Conservation (phyloP, 2,329 filamentous ascomycete species). For the Colletotrichum graminicola region DNA sequence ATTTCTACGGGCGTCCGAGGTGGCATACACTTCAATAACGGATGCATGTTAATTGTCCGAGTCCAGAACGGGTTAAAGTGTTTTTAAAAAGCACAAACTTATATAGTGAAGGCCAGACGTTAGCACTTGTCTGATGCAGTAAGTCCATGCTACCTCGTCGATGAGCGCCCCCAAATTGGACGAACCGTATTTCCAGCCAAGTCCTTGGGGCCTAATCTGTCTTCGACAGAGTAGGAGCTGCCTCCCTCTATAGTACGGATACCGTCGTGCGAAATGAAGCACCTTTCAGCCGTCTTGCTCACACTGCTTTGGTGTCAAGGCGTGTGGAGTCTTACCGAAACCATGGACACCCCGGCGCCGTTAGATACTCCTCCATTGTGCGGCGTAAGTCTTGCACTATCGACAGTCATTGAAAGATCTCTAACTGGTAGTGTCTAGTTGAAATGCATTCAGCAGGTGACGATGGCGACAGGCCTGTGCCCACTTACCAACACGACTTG, state of each 20-base stretch:
- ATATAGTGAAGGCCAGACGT: neutral
- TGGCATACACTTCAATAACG: constrained; percentile 2
- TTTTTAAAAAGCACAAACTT: too few species aligned
- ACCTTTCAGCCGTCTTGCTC: constrained; percentile 26
- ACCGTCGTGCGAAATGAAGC: constrained; percentile 25
- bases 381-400: constrained; percentile 38
- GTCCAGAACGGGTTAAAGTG: neutral
- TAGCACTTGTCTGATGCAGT: neutral
- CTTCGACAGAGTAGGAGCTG: too few species aligned
- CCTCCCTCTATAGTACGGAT: neutral
- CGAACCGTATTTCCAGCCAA: constrained; percentile 14
- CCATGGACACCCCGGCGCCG: constrained; percentile 23
- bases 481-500: constrained; percentile 42
- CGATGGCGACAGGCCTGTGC: constrained; percentile 30
- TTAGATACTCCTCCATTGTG: constrained; percentile 39
- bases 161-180: constrained; percentile 3
- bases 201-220: constrained; percentile 14
- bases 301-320: constrained; percentile 15
- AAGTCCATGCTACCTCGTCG: neutral
- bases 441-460: constrained; percentile 42
- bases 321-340: constrained; percentile 28
- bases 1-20: neutral
- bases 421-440: constrained; percentile 38
- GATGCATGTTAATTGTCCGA: neutral
- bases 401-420: neutral